These are phyloP conservation scores for Pseudozyma pruni DNA, from an alignment of 1,284 basidiomycete genomes.

Conservation along the genomic window DNA sequence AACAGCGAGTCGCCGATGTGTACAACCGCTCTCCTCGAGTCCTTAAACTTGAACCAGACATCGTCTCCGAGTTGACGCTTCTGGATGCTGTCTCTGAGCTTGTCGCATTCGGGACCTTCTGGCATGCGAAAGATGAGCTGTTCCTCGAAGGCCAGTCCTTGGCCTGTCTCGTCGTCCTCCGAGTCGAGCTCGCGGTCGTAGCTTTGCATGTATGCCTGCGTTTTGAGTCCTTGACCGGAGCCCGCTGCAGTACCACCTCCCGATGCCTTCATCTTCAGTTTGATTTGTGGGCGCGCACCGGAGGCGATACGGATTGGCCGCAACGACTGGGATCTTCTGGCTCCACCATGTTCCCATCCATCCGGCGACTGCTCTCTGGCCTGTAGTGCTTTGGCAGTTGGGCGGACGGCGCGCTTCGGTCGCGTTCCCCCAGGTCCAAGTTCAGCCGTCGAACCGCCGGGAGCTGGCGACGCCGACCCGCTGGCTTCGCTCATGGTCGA, in stretches of 20 bases:
- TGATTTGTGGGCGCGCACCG: conserved; percentile 47
- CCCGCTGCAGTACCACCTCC: conserved; percentile 45
- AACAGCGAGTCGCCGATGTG: conserved; percentile 85
- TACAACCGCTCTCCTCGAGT: conserved; percentile 90
- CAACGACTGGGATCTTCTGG: conserved; percentile 20
- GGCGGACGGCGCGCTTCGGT: conserved; percentile 42
- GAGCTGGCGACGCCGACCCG: conserved; percentile 34
- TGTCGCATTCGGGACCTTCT: conserved; percentile 74
- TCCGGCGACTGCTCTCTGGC: conserved; percentile 50
- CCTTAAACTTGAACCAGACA: conserved; percentile 97
- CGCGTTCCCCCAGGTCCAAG: conserved; percentile 13
- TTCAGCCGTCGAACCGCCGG: conserved; percentile 4
- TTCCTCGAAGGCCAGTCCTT: conserved; percentile 86
- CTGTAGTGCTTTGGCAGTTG: conserved; percentile 43
- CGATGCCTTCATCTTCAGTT: conserved; percentile 50
- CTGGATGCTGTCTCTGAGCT: conserved; percentile 74
- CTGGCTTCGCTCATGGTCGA: conserved; percentile 32
- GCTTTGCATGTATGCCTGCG: conserved; percentile 66
- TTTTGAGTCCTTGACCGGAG: conserved; percentile 59
- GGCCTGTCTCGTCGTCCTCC: conserved; percentile 80
- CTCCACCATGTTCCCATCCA: conserved; percentile 45
- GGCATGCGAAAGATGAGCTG: conserved; percentile 95
- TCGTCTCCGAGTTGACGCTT: conserved; percentile 81
- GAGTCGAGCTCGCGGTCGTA: conserved; percentile 91
- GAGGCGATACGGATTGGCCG: conserved; percentile 42